phyloP scores from a whole-genome alignment of 169 alveolate genomes.

The Plasmodium vinckei region DNA sequence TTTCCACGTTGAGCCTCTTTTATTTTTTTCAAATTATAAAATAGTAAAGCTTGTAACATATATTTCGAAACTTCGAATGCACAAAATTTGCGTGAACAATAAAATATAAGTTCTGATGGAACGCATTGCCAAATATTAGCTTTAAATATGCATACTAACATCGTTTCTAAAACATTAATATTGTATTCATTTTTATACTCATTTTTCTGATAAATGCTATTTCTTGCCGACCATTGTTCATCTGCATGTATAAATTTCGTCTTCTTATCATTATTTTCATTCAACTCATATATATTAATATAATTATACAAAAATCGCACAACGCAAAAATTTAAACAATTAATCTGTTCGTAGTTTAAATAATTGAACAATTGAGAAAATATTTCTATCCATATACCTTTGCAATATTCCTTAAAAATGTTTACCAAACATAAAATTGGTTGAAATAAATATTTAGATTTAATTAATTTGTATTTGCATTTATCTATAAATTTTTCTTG shows the following conservation, averaged over 20 bases:
- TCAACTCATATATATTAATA: slow-evolving; percentile 18
- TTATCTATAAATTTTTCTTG: slow-evolving; percentile 27
- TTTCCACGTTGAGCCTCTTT: background rate
- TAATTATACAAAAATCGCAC: slow-evolving; percentile 45
- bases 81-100: slow-evolving; percentile 36
- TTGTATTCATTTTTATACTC: slow-evolving; percentile 33
- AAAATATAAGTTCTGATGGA: slow-evolving; percentile 55
- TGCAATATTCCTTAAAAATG: slow-evolving; percentile 45
- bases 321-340: slow-evolving; percentile 35
- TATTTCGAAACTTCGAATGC: slow-evolving; percentile 40
- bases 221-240: background rate
- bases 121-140: slow-evolving; percentile 9
- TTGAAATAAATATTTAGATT: slow-evolving; percentile 62
- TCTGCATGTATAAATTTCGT: background rate
- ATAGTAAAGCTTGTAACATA: slow-evolving; percentile 23
- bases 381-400: slow-evolving; percentile 49
- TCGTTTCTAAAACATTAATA: slow-evolving; percentile 55
- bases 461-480: slow-evolving; percentile 34
- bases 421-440: slow-evolving; percentile 34
- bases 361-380: slow-evolving; percentile 34
- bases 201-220: slow-evolving; percentile 15
- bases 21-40: slow-evolving; percentile 19
- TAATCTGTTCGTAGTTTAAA: slow-evolving; percentile 34
- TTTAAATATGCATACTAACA: slow-evolving; percentile 28
- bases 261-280: background rate